Percentiles rank a stretch among this genome's conserved stretches.
These are phyloP conservation scores for Penicillium salamii DNA, from an alignment of 495 filamentous ascomycete species.

Conservation along the genomic window DNA sequence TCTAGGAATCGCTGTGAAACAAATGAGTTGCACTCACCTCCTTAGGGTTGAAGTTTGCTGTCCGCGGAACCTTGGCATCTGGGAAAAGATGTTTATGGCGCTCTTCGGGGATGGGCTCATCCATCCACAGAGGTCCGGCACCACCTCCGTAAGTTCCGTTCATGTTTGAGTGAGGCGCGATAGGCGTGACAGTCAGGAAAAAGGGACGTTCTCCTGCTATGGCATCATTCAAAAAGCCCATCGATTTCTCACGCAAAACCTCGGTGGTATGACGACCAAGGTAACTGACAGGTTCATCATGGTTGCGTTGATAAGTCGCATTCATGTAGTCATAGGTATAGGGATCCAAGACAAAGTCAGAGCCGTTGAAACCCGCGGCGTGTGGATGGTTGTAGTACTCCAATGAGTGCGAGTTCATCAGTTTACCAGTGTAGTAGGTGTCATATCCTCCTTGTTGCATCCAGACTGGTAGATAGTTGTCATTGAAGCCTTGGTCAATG, in stretches of 20 bases:
- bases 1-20: constrained; percentile 43
- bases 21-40: constrained; percentile 30
- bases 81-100: constrained; percentile 39
- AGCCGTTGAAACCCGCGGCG: constrained; percentile 53
- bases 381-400: constrained; percentile 58
- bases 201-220: constrained; percentile 53
- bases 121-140: constrained; percentile 37
- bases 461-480: constrained; percentile 67
- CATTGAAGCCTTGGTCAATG: constrained; percentile 60
- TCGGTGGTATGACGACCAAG: constrained; percentile 59
- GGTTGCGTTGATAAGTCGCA: constrained; percentile 62
- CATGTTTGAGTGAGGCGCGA: constrained; percentile 65
- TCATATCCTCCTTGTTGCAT: constrained; percentile 65
- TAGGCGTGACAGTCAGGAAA: constrained; percentile 64
- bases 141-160: constrained; percentile 22
- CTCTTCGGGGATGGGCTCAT: constrained; percentile 48
- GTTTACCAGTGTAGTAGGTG: constrained; percentile 72
- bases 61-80: constrained; percentile 36
- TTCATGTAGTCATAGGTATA: constrained; percentile 72
- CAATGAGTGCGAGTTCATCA: constrained; percentile 63
- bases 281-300: constrained; percentile 54
- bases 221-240: constrained; percentile 63
- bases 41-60: constrained; percentile 43
- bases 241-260: constrained; percentile 59
- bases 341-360: constrained; percentile 69